A percentile compares a stretch with the other conserved stretches of the same genome.
These are phyloP conservation scores for Alloteropsis semialata DNA, from an alignment of 176 grass and related monocot species.

Conservation along the genomic window DNA sequence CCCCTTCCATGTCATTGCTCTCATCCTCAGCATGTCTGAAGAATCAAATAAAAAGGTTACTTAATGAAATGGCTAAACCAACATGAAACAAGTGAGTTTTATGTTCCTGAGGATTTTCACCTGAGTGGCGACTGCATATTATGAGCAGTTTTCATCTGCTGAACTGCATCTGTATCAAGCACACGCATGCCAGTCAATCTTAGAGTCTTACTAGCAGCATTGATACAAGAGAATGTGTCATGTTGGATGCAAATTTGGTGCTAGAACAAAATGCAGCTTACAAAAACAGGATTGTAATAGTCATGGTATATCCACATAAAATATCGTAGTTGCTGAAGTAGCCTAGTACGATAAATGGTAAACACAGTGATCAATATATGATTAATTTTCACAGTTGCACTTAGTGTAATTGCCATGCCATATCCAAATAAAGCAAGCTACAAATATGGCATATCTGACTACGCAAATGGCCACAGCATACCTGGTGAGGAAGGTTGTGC, in stretches of 20 bases:
- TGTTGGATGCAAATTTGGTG: slow-evolving; percentile 2
- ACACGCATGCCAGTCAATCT: slow-evolving; percentile 25
- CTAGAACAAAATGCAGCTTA: neutral
- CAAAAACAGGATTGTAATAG: neutral
- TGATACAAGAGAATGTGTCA: slow-evolving; percentile 8
- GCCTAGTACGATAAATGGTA: neutral
- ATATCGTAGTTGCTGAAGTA: neutral
- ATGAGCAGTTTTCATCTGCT: slow-evolving; percentile 30
- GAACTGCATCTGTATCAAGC: slow-evolving; percentile 22
- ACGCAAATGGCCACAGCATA: slow-evolving; percentile 27
- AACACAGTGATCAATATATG: neutral
- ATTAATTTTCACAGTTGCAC: slow-evolving; percentile 17
- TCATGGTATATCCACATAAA: neutral
- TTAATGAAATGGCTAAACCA: slow-evolving; percentile 4
- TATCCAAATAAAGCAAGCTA: slow-evolving; percentile 29
- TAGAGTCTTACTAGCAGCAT: slow-evolving; percentile 29
- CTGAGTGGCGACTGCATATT: slow-evolving; percentile 7
- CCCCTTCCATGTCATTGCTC: slow-evolving; percentile 6
- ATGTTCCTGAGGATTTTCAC: slow-evolving; percentile 40
- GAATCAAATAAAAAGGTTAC: slow-evolving; percentile 21
- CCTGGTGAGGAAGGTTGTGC: slow-evolving; percentile 26
- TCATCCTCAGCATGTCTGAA: slow-evolving; percentile 38
- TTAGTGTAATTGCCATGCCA: neutral
- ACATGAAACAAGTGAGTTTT: neutral
- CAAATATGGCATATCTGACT: slow-evolving; percentile 8